A percentile compares a stretch with the other conserved stretches of the same genome.
Conservation (phyloP, 176 grass and related monocot genomes). For the Rhynchospora breviuscula region DNA sequence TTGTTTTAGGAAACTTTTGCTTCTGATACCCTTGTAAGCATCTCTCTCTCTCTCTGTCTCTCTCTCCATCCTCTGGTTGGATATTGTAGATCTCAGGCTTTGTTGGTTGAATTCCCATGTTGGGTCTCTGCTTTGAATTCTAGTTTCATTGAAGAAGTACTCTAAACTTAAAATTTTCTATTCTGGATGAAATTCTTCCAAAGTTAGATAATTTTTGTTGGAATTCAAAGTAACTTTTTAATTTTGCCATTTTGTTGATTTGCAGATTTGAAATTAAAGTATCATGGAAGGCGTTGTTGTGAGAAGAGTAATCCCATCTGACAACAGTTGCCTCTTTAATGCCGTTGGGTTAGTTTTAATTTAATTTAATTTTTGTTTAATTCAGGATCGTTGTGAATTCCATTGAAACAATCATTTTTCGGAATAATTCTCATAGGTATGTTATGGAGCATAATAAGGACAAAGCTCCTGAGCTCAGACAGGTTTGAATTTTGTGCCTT, state of each 20-base stretch:
- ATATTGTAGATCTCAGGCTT: conserved; percentile 12
- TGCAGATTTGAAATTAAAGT: conserved; percentile 15
- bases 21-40: neutral
- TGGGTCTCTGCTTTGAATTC: neutral
- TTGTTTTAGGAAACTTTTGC: neutral
- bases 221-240: neutral
- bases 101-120: neutral
- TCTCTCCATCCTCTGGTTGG: neutral
- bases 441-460: conserved; percentile 79
- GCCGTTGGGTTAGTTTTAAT: conserved; percentile 52
- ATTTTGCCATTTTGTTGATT: neutral
- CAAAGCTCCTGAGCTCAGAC: conserved; percentile 76
- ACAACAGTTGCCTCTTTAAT: conserved; percentile 98
- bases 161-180: neutral
- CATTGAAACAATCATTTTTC: neutral
- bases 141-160: neutral
- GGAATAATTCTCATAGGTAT: conserved; percentile 35
- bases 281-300: conserved; percentile 76
- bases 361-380: neutral
- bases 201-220: neutral
- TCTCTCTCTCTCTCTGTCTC: conserved; percentile 20
- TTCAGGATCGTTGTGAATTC: conserved; percentile 9
- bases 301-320: conserved; percentile 86
- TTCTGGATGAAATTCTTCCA: neutral
- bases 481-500: conserved; percentile 33